Percentiles rank a stretch among this genome's conserved stretches.
Conservation (phyloP, 345 rosid genomes). For the Pelargonium nanum region DNA sequence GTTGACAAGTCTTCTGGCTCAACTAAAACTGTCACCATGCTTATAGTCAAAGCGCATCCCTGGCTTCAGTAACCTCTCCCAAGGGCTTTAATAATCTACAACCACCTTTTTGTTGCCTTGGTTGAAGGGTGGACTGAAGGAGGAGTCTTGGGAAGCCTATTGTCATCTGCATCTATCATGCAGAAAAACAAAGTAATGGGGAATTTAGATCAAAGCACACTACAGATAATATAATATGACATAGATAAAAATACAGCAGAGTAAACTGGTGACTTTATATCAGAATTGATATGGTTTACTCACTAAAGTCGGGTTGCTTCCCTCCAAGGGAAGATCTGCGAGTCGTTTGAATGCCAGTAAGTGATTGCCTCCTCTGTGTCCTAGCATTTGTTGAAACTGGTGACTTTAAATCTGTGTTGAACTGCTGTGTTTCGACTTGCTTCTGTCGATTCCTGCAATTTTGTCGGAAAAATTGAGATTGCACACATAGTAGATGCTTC, state of each 20-base stretch:
- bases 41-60: conserved; percentile 39
- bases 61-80: conserved; percentile 3
- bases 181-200: conserved; percentile 1
- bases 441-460: conserved; percentile 34
- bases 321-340: conserved; percentile 80
- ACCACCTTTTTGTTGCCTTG: conserved; percentile 33
- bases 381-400: conserved; percentile 37
- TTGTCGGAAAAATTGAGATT: neutral
- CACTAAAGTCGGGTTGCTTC: conserved; percentile 41
- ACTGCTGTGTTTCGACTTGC: conserved; percentile 27
- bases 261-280: too few relatives aligned
- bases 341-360: conserved; percentile 48
- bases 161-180: conserved; percentile 26
- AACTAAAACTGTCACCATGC: conserved; percentile 19
- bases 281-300: conserved; percentile 16
- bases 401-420: conserved; percentile 24
- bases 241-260: neutral
- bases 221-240: neutral
- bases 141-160: conserved; percentile 65
- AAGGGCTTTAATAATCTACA: conserved; percentile 14
- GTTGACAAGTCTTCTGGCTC: neutral
- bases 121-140: conserved; percentile 46
- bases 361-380: conserved; percentile 60
- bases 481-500: neutral
- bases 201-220: conserved; percentile 4